Conservation (phyloP, 2,329 filamentous ascomycete species). For the Fonsecaea multimorphosa region DNA sequence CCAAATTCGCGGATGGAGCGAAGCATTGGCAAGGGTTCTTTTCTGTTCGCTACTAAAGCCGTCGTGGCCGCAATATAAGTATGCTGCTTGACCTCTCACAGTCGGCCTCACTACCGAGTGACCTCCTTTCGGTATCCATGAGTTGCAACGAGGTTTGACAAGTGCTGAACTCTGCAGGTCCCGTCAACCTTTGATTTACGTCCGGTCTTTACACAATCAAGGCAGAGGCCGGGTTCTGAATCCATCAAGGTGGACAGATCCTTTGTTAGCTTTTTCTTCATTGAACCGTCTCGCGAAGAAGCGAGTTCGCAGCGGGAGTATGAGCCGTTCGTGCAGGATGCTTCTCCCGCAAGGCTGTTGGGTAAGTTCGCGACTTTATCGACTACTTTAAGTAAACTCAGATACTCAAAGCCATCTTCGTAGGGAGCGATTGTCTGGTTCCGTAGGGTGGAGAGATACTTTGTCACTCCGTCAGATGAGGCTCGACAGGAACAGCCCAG, state of each 20-base stretch:
- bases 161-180: conserved; percentile 4
- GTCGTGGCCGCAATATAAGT: not conserved
- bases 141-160: not conserved
- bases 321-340: not conserved
- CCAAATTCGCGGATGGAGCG: not conserved
- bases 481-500: not conserved
- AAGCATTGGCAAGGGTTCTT: not conserved
- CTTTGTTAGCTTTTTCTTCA: not conserved
- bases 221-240: conserved; percentile 1
- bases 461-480: not conserved
- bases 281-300: not conserved
- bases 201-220: conserved; percentile 10
- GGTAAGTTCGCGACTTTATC: not conserved
- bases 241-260: not conserved
- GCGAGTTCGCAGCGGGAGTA: conserved; percentile 5
- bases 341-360: not conserved
- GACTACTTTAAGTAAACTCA: not conserved
- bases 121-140: not conserved
- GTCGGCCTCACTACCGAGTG: not conserved
- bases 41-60: not conserved
- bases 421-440: not conserved
- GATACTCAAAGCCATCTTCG: not conserved
- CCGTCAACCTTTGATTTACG: conserved; percentile 6
- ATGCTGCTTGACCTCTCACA: not conserved
- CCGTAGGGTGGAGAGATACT: not conserved